Conservation (phyloP, 1,139 yeast species). For the Nadsonia commutata region DNA sequence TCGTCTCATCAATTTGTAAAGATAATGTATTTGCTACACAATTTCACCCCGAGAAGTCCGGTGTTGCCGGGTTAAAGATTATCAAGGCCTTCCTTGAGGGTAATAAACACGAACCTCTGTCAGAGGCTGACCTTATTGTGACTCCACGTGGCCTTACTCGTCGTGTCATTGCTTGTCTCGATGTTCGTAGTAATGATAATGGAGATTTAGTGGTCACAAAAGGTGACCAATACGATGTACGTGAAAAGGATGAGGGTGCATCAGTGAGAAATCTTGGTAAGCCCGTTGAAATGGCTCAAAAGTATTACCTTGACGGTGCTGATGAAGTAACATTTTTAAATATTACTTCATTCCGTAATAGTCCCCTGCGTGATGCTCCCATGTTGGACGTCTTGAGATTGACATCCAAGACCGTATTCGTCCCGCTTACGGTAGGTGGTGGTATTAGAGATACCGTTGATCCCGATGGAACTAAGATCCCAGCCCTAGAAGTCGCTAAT, state of each 20-base stretch:
- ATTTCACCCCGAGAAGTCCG: constrained; percentile 96
- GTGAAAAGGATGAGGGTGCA: constrained; percentile 44
- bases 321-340: constrained; percentile 91
- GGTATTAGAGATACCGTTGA: constrained; percentile 86
- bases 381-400: constrained; percentile 76
- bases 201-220: constrained; percentile 96
- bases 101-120: constrained; percentile 10
- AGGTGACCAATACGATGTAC: constrained; percentile 94
- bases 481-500: constrained; percentile 83
- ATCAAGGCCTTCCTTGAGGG: constrained; percentile 57
- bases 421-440: constrained; percentile 94
- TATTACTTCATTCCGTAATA: constrained; percentile 87
- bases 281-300: constrained; percentile 86
- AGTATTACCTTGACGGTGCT: constrained; percentile 85
- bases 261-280: constrained; percentile 84
- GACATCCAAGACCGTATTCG: constrained; percentile 84
- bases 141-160: constrained; percentile 48
- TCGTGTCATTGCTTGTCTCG: constrained; percentile 88
- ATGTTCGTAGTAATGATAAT: constrained; percentile 84
- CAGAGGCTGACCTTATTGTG: constrained; percentile 2
- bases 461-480: constrained; percentile 51
- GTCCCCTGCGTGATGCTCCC: constrained; percentile 83
- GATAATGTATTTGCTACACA: constrained; percentile 86
- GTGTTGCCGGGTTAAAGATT: constrained; percentile 70
- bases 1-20: constrained; percentile 68